Evolutionary conservation across 192 early-diverging fungal genomes (phyloP), one percentile per base, ranked within the genome.

Genomic region (Coemansia sp.): DNA sequence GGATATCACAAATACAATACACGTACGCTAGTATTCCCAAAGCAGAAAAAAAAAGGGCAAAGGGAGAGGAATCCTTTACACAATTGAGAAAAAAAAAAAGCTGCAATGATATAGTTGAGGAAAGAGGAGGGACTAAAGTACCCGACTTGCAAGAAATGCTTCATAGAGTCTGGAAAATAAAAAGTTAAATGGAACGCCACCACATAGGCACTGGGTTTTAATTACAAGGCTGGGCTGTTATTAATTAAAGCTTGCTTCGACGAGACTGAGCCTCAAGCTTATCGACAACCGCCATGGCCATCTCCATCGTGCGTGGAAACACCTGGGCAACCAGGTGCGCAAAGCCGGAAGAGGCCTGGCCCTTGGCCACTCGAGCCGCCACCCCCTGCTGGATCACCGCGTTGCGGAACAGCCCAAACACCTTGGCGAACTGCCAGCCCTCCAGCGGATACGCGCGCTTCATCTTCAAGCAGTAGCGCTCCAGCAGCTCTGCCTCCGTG

Each of bases 351-450:
- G 86, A 88, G 8, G 93, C 92, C 73, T 97, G 95, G 53, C 88
- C 88, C 56, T 85, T 81, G 0, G 85, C 87, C 17, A 93, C 83
- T 31, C 95, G 77, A 1, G 93, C 95, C n/a, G 87, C 85, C 46
- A 97, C 88, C 36, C 95, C 95, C 66, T 94, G 92, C 47, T 81
- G 60, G 58, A 93, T 92, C 12, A 93, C 89, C 0, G 88, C 71
- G 28, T 90, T 74, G 73, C 93, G 76, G 72, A 97, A 97, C 73
- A 90, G 87, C 0, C 87, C 83, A 80, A 95, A 97, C 15, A 89
- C 89, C 21, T 89, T 81, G 39, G 87, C 87, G 81, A 89, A 93
- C 47, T 83, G 70, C 86, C 88, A 96, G 4, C 83, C 79, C 0
- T 79, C 75, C 46, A 96, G 87, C 6, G 92, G 93, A 66, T 85